A percentile compares a stretch with the other conserved stretches of the same genome.
These are phyloP conservation scores for Phytophthora kernoviae DNA, from an alignment of 352 stramenopile genomes.

Conservation along the genomic window DNA sequence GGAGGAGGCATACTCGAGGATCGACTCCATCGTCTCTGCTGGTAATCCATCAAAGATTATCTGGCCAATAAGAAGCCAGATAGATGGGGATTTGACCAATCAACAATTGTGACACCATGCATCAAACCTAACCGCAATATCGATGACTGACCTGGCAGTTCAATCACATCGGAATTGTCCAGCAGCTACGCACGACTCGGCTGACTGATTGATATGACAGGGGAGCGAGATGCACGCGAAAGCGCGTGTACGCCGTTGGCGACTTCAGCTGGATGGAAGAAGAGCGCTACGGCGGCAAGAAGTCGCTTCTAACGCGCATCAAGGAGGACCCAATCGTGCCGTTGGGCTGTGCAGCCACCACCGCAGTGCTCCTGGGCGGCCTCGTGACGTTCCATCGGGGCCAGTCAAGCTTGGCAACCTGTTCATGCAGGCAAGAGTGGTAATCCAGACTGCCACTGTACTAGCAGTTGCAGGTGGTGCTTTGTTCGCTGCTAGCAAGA, in stretches of 20 bases:
- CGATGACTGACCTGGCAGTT: background rate
- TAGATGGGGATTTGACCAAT: constrained; percentile 5
- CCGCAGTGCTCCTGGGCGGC: constrained; percentile 66
- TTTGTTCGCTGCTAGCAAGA: constrained; percentile 49
- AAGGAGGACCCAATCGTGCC: constrained; percentile 83
- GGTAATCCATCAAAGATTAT: constrained; percentile 7
- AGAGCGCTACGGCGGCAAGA: constrained; percentile 52
- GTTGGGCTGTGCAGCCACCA: constrained; percentile 67
- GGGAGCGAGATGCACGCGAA: constrained; percentile 9
- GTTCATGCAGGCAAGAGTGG: constrained; percentile 85
- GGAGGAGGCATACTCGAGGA: constrained; percentile 20
- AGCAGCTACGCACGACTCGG: background rate
- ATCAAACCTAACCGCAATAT: background rate
- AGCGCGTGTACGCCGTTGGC: constrained; percentile 41
- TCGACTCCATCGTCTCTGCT: constrained; percentile 20
- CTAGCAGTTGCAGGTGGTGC: constrained; percentile 64
- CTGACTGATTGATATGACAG: constrained; percentile 9
- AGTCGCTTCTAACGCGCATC: constrained; percentile 65
- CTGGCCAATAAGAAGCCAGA: background rate
- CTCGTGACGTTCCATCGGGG: constrained; percentile 73
- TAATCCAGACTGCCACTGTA: constrained; percentile 72
- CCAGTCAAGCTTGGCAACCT: constrained; percentile 77
- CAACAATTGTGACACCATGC: background rate
- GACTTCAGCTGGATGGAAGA: constrained; percentile 78
- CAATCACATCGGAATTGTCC: background rate